Evolutionary conservation across 495 filamentous ascomycete genomes (phyloP), one percentile per base, ranked within the genome.

Genomic region (Neurospora terricola): DNA sequence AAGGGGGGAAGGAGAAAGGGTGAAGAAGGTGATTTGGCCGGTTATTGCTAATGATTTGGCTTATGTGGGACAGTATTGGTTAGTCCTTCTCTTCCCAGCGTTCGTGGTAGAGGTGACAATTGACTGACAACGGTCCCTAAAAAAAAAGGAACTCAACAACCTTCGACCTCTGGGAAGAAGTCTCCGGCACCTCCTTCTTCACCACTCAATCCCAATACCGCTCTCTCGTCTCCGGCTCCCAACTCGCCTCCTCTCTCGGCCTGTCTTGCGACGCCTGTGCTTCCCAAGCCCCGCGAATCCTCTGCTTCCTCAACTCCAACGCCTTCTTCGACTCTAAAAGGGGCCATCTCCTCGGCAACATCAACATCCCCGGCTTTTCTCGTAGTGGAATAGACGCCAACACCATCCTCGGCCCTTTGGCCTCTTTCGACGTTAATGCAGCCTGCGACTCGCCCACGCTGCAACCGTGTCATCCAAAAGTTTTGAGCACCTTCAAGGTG

Each of bases 111-210:
- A n/a, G n/a, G n/a, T n/a, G n/a, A n/a, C n/a, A n/a, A n/a, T n/a
- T n/a, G n/a, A n/a, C n/a, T n/a, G n/a, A n/a, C n/a, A n/a, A n/a
- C n/a, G n/a, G n/a, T n/a, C n/a, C n/a, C n/a, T n/a, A n/a, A n/a
- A n/a, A n/a, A n/a, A n/a, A n/a, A 37, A 78, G 78, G 79, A 90
- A 88, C 75, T 80, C 86, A 59, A 87, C 86, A 36, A 88, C 87
- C 30, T 92, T 86, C 72, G 90, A 92, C 77, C 83, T 92, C 6
- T 92, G 90, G 90, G 90, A 92, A 75, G 90, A 92, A 79, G 84
- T 90, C 2, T 80, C 82, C n/a, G 88, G 88, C 34, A 82, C 82
- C 38, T 87, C 85, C 30, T 90, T 91, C 82, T 91, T 84, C 76
- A 84, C 83, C 21, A 77, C 80, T 12, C 79, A 81, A 38, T 71